Conservation (phyloP, 495 filamentous ascomycete species). For the Podospora anserina region DNA sequence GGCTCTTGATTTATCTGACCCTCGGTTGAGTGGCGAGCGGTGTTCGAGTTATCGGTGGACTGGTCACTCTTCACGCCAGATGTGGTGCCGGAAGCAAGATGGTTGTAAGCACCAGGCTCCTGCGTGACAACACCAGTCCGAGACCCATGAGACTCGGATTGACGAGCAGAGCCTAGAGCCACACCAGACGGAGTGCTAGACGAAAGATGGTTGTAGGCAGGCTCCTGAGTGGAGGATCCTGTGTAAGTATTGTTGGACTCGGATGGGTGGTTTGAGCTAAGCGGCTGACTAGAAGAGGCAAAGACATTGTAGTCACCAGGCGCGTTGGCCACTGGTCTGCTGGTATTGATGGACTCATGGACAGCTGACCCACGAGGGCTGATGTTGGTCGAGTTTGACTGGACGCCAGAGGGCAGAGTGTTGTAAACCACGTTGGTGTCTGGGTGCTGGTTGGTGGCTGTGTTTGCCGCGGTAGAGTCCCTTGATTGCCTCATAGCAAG, state of each 20-base stretch:
- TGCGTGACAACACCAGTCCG: too few species aligned
- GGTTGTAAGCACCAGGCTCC: too few species aligned
- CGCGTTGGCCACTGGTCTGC: neutral
- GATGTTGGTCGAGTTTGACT: neutral
- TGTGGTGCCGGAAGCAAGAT: too few species aligned
- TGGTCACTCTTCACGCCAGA: too few species aligned
- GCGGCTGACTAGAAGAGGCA: neutral
- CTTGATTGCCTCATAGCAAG: neutral
- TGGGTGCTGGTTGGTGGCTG: neutral
- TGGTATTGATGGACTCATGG: neutral
- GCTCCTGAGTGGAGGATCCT: neutral
- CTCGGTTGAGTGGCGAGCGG: too few species aligned
- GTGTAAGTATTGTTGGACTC: neutral
- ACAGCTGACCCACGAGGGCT: neutral
- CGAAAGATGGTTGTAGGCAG: neutral
- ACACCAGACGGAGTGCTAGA: too few species aligned
- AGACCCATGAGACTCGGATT: too few species aligned
- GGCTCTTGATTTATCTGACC: too few species aligned
- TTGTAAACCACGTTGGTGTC: neutral
- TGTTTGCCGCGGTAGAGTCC: neutral
- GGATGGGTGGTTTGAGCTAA: neutral
- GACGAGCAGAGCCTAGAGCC: too few species aligned
- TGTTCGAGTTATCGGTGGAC: too few species aligned
- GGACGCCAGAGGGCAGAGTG: neutral
- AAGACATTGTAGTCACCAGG: neutral